phyloP scores from a whole-genome alignment of 2,329 filamentous ascomycete genomes.

The Knufia fluminis region DNA sequence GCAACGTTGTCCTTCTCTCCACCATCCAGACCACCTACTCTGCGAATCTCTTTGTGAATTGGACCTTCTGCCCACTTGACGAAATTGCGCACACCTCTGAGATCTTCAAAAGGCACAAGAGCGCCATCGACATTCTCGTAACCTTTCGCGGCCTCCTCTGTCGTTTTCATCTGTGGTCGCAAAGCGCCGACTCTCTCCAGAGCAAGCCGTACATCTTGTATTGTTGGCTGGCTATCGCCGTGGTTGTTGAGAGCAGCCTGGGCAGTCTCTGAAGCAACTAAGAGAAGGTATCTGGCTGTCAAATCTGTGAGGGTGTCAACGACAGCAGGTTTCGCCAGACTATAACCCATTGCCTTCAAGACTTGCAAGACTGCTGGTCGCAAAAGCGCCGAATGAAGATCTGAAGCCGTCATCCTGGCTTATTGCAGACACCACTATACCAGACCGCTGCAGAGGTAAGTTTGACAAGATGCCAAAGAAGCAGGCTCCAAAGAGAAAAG shows the following conservation, averaged over 20 bases:
- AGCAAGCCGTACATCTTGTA: slow-evolving; percentile 77
- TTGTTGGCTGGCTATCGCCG: slow-evolving; percentile 51
- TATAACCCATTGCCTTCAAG: slow-evolving; percentile 82
- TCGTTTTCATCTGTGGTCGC: slow-evolving; percentile 54
- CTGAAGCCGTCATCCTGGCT: slow-evolving; percentile 37
- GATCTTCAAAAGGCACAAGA: slow-evolving; percentile 50
- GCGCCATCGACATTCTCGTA: slow-evolving; percentile 30
- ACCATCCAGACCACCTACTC: slow-evolving; percentile 66
- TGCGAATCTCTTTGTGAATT: slow-evolving; percentile 67
- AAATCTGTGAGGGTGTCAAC: slow-evolving; percentile 84
- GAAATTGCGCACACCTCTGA: slow-evolving; percentile 67
- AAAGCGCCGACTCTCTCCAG: slow-evolving; percentile 72
- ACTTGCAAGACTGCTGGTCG: slow-evolving; percentile 84
- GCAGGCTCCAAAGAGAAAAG: background rate
- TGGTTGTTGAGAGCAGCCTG: slow-evolving; percentile 62
- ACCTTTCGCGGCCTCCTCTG: slow-evolving; percentile 59
- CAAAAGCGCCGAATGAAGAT: slow-evolving; percentile 66
- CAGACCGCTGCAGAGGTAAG: background rate
- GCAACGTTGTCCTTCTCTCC: slow-evolving; percentile 43
- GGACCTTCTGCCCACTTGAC: slow-evolving; percentile 68
- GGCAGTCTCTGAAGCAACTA: slow-evolving; percentile 65
- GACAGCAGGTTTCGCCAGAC: slow-evolving; percentile 68
- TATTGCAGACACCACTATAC: background rate
- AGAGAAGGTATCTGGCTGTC: slow-evolving; percentile 66
- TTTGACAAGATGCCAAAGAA: background rate